phyloP scores from a whole-genome alignment of 495 filamentous ascomycete species.

The Aspergillus avenaceus region DNA sequence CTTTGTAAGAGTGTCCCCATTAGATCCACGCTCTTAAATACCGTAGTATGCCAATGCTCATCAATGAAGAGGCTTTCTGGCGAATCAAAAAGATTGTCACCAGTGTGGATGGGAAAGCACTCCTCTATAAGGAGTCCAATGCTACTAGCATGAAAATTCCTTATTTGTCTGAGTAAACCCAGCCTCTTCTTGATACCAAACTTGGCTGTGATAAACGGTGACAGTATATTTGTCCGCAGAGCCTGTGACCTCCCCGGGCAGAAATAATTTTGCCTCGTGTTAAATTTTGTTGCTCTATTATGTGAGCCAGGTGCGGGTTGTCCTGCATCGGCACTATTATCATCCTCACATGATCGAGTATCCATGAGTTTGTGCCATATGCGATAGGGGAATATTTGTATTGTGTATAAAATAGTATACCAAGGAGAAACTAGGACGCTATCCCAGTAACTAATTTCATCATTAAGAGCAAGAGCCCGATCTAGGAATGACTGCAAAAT shows the following conservation, averaged over 20 bases:
- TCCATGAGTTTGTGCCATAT: conserved; percentile 54
- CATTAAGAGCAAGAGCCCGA: conserved; percentile 71
- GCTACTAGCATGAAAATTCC: conserved; percentile 77
- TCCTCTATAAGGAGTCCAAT: conserved; percentile 83
- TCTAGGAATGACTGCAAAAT: conserved; percentile 69
- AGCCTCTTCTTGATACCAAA: conserved; percentile 68
- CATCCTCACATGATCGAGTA: conserved; percentile 51
- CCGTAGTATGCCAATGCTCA: conserved; percentile 65
- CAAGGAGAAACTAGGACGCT: conserved; percentile 68
- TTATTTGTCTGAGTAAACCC: conserved; percentile 57
- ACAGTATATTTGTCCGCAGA: conserved; percentile 54
- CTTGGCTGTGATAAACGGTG: conserved; percentile 65
- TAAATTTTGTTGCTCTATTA: conserved; percentile 77
- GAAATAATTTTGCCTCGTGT: conserved; percentile 69
- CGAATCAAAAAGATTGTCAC: not conserved
- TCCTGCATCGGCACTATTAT: conserved; percentile 17
- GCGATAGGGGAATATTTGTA: conserved; percentile 75
- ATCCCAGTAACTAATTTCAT: conserved; percentile 93
- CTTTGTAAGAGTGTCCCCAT: conserved; percentile 72
- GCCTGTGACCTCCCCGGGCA: conserved; percentile 57
- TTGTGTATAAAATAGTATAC: conserved; percentile 68
- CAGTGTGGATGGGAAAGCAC: conserved; percentile 46
- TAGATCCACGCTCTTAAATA: conserved; percentile 68
- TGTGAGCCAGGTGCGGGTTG: conserved; percentile 9
- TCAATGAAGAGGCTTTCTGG: conserved; percentile 8